Evolutionary conservation across 768 basidiomycete species (phyloP), one percentile per base, ranked within the genome.

Genomic region (Agaricus bisporus): DNA sequence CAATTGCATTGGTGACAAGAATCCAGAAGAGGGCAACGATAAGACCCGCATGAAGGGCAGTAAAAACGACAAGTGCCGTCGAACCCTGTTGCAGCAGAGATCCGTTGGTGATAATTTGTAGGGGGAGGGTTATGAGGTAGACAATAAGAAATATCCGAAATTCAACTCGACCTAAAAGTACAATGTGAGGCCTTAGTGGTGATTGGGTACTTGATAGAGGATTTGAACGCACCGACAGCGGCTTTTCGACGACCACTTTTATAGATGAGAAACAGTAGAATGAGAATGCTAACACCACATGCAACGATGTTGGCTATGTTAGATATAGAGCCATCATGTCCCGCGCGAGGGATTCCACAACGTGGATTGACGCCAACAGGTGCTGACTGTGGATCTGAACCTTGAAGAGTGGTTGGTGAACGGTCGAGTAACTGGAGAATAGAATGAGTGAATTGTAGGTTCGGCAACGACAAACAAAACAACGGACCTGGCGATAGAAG

Each of bases 221-320:
- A 35, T 29, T 25, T 32, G 18, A 9, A 38, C 70, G 29, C 54
- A 71, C 70, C 95, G 36, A 98, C 95, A 15, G 95, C 95, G 10
- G 95, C 95, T 61, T 83, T 86, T 50, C 95, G 72, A 48, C 83
- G 71, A 52, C 77, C 74, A 12, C 83, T 79, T 44, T 76, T 65
- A 29, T 73, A 70, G 38, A 91, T 74, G 39, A 98, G 75, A 35
- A 65, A 65, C 20, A 75, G 58, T n/a, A 82, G 69, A 60, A 86
- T 63, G 26, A 90, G 42, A 56, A 92, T 69, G 62, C 86, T 86
- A 47, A 91, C 62, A n/a, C 75, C 86, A 60, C 91, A 95, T 4
- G 80, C 77, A 57, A 91, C 75, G 64, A 94, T 84, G 65, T 97
- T 90, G 55, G 93, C 93, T 57, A 90, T 80, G 73, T 93, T 91